A percentile compares a stretch with the other conserved stretches of the same genome.
Conservation (phyloP, 371 early-diverging fungal species). For the Rhizopus delemar region DNA sequence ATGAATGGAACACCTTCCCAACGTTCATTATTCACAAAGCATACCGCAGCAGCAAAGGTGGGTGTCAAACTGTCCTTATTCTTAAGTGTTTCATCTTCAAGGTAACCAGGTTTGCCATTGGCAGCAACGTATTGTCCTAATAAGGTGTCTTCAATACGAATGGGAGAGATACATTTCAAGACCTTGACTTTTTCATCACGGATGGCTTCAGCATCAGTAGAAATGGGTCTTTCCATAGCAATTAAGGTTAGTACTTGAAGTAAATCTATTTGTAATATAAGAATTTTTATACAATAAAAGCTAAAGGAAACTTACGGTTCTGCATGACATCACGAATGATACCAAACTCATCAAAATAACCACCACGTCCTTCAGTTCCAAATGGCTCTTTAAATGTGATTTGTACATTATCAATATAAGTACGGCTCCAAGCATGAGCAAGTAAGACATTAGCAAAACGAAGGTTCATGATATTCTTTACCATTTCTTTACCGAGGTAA, state of each 20-base stretch:
- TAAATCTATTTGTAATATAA: slow-evolving; percentile 57
- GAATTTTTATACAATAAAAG: not conserved
- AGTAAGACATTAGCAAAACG: slow-evolving; percentile 95
- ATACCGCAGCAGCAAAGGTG: slow-evolving; percentile 88
- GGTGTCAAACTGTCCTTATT: slow-evolving; percentile 77
- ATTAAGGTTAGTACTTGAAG: slow-evolving; percentile 90
- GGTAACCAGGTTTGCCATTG: slow-evolving; percentile 82
- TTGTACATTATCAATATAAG: slow-evolving; percentile 91
- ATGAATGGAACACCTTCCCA: slow-evolving; percentile 98
- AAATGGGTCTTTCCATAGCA: slow-evolving; percentile 89
- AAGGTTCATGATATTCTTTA: slow-evolving; percentile 93
- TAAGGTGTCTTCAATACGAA: slow-evolving; percentile 75
- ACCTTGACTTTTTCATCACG: slow-evolving; percentile 93
- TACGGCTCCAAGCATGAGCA: slow-evolving; percentile 90
- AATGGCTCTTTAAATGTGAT: slow-evolving; percentile 98
- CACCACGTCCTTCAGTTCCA: slow-evolving; percentile 98
- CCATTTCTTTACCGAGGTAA: slow-evolving; percentile 99
- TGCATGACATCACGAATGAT: slow-evolving; percentile 99
- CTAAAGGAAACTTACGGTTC: slow-evolving; percentile 68
- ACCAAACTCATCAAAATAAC: slow-evolving; percentile 99
- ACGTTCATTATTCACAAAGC: slow-evolving; percentile 90
- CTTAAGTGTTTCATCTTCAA: slow-evolving; percentile 91
- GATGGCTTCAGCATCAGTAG: slow-evolving; percentile 85
- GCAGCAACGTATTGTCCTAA: slow-evolving; percentile 90
- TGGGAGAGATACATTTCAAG: slow-evolving; percentile 76